Percentiles rank a stretch among this genome's conserved stretches.
Evolutionary conservation across 2,329 filamentous ascomycete species (phyloP).

Genomic region (Pyricularia pennisetigena): DNA sequence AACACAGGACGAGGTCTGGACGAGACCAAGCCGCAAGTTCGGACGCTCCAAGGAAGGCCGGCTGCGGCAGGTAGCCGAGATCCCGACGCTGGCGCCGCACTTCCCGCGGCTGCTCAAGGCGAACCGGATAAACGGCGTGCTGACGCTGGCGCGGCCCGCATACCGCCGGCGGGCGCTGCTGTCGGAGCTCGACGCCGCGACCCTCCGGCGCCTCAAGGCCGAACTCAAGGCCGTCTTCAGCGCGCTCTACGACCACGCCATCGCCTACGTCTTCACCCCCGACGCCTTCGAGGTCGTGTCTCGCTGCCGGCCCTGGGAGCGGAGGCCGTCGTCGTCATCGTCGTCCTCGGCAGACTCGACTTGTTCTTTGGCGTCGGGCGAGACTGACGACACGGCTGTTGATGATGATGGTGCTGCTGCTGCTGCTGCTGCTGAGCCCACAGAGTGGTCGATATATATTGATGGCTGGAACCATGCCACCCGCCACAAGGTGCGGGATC

Average conservation of each 20-base stretch:
- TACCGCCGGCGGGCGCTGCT: not conserved
- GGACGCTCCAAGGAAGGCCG: constrained; percentile 4
- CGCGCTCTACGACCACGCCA: constrained; percentile 5
- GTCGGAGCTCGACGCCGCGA: not conserved
- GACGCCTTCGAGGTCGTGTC: constrained; percentile 4
- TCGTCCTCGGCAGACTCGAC: not conserved
- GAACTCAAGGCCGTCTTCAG: constrained; percentile 1
- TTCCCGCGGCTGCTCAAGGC: constrained; percentile 5
- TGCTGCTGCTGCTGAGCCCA: not conserved
- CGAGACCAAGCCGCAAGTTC: constrained; percentile 3
- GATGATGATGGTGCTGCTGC: not conserved
- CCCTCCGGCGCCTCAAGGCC: constrained; percentile 2
- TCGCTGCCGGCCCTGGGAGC: not conserved
- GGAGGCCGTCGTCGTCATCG: not conserved
- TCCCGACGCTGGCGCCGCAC: constrained; percentile 4
- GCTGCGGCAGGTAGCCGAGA: constrained; percentile 4
- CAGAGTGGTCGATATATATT: constrained; percentile 1
- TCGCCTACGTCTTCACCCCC: constrained; percentile 5
- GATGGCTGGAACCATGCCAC: constrained; percentile 5
- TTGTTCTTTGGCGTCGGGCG: not conserved
- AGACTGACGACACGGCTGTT: not conserved
- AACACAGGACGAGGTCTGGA: constrained; percentile 5
- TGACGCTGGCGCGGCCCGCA: constrained; percentile 2
- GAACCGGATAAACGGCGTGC: constrained; percentile 3
- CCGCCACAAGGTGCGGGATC: constrained; percentile 4